Base-by-base conservation (phyloP, 2,329 filamentous ascomycete species). In the Lachnellula willkommii region DNA sequence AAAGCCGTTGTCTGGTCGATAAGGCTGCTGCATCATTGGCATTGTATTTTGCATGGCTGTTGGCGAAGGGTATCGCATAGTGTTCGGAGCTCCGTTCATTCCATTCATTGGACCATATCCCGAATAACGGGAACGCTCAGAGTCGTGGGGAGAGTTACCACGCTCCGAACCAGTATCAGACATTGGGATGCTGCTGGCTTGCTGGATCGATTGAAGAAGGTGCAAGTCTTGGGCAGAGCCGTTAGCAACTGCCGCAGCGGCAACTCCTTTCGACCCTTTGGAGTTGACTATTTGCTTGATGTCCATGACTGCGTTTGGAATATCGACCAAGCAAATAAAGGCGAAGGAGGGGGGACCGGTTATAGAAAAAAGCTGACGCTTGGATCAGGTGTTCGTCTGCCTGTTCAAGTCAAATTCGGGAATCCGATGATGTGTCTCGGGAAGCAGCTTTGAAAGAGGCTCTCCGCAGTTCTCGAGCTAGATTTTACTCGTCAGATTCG, bases 241-340 rank as follows among this genome's bases (percentile, higher is more conserved):
- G 49, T 64, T 66, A 48, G 60, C 61, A 47, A 56, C 60, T 24
- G 65, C 65, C 26, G 65, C 67, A 12, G 63, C 67, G 12, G 62
- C 62, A 17, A 61, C 65, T n/a, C 58, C 65, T 61, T 65, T 65
- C 43, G 47, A 57, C n/a, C 65, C 67, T 58, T 70, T 70, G 6
- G 67, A 63, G 58, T 71, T 70, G 37, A 71, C 69, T 35, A 71
- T 71, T 50, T 70, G 65, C 51, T 70, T 70, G 58, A 71, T 70
- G 47, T 71, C 69, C 69, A 71, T 71, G 37, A 49, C 62, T 53
- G 47, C 49, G 47, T 47, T 45, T 32, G 32, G 50, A 15, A 11
- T 52, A 42, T 37, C 37, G 49, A 52, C 20, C 37, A 51, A 37
- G 28, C 20, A 9, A 32, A 32, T 20, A 36, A 50, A 51, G 39